Evolutionary conservation across 257 asterid species (phyloP), one percentile per base, ranked within the genome.

Genomic region (Fraxinus quadrangulata): DNA sequence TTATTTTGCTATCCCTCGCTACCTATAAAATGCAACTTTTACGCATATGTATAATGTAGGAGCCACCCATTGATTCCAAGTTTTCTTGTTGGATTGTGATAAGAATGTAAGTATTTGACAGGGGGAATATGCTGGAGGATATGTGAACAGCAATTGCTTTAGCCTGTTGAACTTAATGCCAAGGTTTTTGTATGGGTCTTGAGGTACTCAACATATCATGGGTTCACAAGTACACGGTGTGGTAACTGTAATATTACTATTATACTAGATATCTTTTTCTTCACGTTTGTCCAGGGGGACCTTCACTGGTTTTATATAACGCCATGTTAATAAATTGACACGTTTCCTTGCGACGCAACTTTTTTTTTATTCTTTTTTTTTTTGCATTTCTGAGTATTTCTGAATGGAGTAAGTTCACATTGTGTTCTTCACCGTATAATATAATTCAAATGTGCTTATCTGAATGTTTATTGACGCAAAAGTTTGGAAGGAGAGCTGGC

Each of bases 401-500:
- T 66, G 26, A 54, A 39, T 24, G 54, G 21, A 6, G 6, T 39
- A n/a, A 21, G 61, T 75, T 75, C 30, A 63, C 37, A 34, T 5
- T 61, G 5, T 4, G 61, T 49, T 49, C 47, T 40, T 49, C 61
- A 49, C 61, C 5, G 16, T 49, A 21, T 49, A 40, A 54, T 6
- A 23, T 23, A 23, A 59, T 21, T 59, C 30, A 59, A 59, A 59
- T 59, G 9, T 19, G 30, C n/a, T 26, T 14, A 31, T 23, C 59
- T 75, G 56, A 72, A 26, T 67, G 74, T 84, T n/a, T 69, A 39
- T 76, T 39, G 9, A n/a, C 69, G 26, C 68, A 19, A n/a, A n/a
- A n/a, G n/a, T n/a, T n/a, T n/a, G n/a, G n/a, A n/a, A n/a, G n/a
- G n/a, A n/a, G n/a, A n/a, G n/a, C n/a, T n/a, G n/a, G n/a, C n/a